Conservation (phyloP, 495 filamentous ascomycete species). For the Lasiosphaeria miniovina region DNA sequence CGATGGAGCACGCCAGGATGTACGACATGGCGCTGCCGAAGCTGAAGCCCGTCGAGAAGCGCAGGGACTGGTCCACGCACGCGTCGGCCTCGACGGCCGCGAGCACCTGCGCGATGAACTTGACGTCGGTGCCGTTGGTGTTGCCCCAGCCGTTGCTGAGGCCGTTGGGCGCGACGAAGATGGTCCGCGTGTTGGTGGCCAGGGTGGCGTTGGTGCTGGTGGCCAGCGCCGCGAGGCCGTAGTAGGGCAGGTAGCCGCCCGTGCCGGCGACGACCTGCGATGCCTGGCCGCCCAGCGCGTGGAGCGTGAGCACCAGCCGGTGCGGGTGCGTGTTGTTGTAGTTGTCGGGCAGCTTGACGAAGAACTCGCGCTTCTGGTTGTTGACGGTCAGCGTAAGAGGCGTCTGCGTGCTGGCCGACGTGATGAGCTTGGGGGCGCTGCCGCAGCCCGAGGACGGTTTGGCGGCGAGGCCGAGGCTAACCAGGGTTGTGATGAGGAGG, state of each 20-base stretch:
- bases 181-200: conserved; percentile 37
- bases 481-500: too few relatives aligned
- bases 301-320: conserved; percentile 42
- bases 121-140: conserved; percentile 40
- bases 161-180: conserved; percentile 47
- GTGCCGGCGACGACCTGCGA: conserved; percentile 37
- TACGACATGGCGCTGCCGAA: conserved; percentile 52
- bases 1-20: conserved; percentile 42
- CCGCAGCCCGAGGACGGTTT: conserved; percentile 40
- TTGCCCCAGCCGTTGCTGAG: conserved; percentile 48
- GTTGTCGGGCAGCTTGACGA: conserved; percentile 38
- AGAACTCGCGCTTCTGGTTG: conserved; percentile 34
- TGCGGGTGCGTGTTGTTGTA: conserved; percentile 44
- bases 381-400: conserved; percentile 32
- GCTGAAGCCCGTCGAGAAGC: conserved; percentile 49
- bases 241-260: conserved; percentile 36
- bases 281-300: conserved; percentile 39
- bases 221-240: conserved; percentile 39
- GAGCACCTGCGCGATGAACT: conserved; percentile 40
- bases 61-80: conserved; percentile 43
- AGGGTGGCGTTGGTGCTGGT: conserved; percentile 22
- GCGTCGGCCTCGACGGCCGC: conserved; percentile 38
- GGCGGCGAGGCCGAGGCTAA: neutral
- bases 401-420: conserved; percentile 29
- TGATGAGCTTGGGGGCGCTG: conserved; percentile 18